These are phyloP conservation scores for Phytopythium aichiense DNA, from an alignment of 352 stramenopile species.

Conservation along the genomic window DNA sequence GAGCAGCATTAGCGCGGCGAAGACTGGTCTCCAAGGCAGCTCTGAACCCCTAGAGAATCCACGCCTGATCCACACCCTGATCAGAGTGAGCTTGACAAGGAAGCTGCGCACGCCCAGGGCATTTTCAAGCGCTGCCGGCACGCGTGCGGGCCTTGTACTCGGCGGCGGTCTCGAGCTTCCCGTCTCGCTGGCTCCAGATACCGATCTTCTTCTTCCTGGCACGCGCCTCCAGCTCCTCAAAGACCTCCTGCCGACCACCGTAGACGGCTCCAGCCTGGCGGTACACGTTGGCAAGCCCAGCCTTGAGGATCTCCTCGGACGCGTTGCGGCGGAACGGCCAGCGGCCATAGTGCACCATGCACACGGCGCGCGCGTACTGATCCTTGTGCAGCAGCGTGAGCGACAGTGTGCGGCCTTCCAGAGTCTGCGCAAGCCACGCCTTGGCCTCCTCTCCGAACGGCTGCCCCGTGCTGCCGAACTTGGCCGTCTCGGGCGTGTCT, in stretches of 20 bases:
- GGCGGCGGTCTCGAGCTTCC: conserved; percentile 63
- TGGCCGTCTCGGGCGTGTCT: conserved; percentile 84
- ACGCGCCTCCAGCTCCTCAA: conserved; percentile 61
- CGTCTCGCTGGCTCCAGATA: conserved; percentile 68
- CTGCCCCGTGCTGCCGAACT: conserved; percentile 77
- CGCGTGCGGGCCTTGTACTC: conserved; percentile 77
- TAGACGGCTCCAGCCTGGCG: conserved; percentile 79
- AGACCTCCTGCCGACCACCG: conserved; percentile 59
- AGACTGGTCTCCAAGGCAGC: neutral
- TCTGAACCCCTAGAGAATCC: neutral
- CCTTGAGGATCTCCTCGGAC: conserved; percentile 80
- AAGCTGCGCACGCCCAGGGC: neutral
- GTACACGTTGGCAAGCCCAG: conserved; percentile 67
- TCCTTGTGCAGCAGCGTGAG: conserved; percentile 82
- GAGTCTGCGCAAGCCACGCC: conserved; percentile 44
- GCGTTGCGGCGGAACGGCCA: conserved; percentile 80
- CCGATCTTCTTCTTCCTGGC: conserved; percentile 60
- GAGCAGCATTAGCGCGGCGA: neutral
- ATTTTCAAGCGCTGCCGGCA: conserved; percentile 17
- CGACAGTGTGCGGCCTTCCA: conserved; percentile 52
- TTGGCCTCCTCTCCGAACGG: conserved; percentile 80
- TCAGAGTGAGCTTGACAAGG: neutral
- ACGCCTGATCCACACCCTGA: neutral
- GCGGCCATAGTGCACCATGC: conserved; percentile 72
- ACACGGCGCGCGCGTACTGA: conserved; percentile 81